phyloP scores from a whole-genome alignment of 306 rosid genomes.

The Malus orientalis region DNA sequence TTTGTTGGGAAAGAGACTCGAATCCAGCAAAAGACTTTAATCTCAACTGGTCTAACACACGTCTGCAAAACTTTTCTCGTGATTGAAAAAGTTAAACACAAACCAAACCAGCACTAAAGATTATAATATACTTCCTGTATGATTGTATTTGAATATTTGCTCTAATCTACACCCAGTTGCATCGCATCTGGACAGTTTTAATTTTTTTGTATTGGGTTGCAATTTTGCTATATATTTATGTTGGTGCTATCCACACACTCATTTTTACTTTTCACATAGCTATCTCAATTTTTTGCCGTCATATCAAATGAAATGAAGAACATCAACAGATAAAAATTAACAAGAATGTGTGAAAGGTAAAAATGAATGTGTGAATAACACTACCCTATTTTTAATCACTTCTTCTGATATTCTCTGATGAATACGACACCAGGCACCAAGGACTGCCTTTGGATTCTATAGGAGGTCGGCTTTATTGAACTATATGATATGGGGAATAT shows the following conservation, averaged over 20 bases:
- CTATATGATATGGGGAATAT: not conserved
- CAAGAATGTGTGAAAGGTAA: too few species aligned
- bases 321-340: too few species aligned
- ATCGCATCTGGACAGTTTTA: not conserved
- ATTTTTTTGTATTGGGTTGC: not conserved
- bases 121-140: not conserved
- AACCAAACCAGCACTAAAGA: not conserved
- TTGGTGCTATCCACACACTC: too few species aligned
- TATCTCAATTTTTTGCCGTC: too few species aligned
- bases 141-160: not conserved
- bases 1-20: not conserved
- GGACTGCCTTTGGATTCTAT: not conserved
- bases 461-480: not conserved
- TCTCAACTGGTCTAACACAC: not conserved
- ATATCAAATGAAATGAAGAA: too few species aligned
- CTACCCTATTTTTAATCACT: not conserved
- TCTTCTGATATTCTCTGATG: not conserved
- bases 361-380: too few species aligned
- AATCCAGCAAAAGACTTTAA: not conserved
- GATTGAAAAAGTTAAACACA: too few species aligned
- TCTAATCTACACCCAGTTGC: not conserved
- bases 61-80: too few species aligned
- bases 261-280: too few species aligned
- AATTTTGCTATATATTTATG: not conserved
- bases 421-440: not conserved